Conservation (phyloP, 1,284 basidiomycete genomes). For the Trametes sp. region DNA sequence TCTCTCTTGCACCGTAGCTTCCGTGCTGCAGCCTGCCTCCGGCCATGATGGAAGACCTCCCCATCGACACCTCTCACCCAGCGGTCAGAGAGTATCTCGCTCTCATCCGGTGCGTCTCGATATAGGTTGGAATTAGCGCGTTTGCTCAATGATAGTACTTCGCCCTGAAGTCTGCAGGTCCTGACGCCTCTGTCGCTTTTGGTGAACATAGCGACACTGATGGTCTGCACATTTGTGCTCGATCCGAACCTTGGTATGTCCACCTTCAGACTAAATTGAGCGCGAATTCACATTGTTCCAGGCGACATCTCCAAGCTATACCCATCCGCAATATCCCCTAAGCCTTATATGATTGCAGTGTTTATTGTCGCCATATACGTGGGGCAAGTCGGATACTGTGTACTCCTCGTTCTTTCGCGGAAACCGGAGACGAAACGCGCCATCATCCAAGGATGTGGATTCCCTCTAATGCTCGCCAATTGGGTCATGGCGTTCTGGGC, state of each 20-base stretch:
- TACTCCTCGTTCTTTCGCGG: slow-evolving; percentile 74
- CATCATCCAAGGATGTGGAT: slow-evolving; percentile 78
- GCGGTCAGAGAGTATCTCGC: slow-evolving; percentile 44
- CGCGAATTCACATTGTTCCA: slow-evolving; percentile 35
- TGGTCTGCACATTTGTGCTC: slow-evolving; percentile 63
- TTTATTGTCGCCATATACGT: slow-evolving; percentile 72
- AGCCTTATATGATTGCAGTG: slow-evolving; percentile 64
- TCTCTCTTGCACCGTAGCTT: background rate
- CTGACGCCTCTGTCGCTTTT: slow-evolving; percentile 80
- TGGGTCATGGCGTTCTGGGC: slow-evolving; percentile 87
- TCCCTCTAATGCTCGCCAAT: slow-evolving; percentile 82
- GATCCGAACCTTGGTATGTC: slow-evolving; percentile 60
- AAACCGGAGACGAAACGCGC: slow-evolving; percentile 83
- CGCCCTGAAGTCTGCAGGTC: slow-evolving; percentile 75
- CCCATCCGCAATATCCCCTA: slow-evolving; percentile 79
- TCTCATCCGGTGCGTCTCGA: slow-evolving; percentile 37
- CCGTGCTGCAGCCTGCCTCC: background rate
- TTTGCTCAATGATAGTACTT: background rate
- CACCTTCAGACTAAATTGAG: background rate
- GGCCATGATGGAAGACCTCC: slow-evolving; percentile 39
- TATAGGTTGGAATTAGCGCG: background rate
- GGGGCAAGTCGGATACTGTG: slow-evolving; percentile 81
- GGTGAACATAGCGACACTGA: slow-evolving; percentile 68
- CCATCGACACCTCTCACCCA: slow-evolving; percentile 41
- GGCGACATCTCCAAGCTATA: slow-evolving; percentile 62